These are phyloP conservation scores for Aspergillus biplanus DNA, from an alignment of 495 filamentous ascomycete species.

Conservation along the genomic window DNA sequence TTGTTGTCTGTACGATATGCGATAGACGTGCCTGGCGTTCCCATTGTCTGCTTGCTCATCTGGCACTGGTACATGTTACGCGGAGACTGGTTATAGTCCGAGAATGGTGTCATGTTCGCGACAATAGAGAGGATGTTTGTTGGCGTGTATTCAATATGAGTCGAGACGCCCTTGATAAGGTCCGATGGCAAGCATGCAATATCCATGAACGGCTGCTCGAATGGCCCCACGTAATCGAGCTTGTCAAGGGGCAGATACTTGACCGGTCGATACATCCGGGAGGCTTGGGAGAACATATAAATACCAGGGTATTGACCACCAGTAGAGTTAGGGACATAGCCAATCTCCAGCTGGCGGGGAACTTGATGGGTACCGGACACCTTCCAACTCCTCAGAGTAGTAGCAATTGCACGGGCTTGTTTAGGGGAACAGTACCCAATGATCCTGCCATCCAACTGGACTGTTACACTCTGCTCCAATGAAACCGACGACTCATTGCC, in stretches of 20 bases:
- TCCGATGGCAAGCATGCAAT: conserved; percentile 87
- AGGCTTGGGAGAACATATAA: conserved; percentile 84
- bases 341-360: conserved; percentile 86
- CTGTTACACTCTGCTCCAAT: conserved; percentile 76
- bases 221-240: conserved; percentile 85
- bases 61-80: conserved; percentile 99
- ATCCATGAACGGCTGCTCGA: conserved; percentile 98
- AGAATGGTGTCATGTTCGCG: conserved; percentile 98
- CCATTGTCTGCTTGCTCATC: conserved; percentile 99
- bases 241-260: conserved; percentile 87
- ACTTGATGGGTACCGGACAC: conserved; percentile 85
- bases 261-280: conserved; percentile 88
- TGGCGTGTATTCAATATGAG: conserved; percentile 92
- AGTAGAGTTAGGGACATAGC: conserved; percentile 81
- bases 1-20: conserved; percentile 96
- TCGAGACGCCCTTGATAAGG: conserved; percentile 81
- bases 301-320: conserved; percentile 94
- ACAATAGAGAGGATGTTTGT: conserved; percentile 98
- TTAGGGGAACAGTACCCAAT: conserved; percentile 87
- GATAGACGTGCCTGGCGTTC: conserved; percentile 87
- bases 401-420: conserved; percentile 75
- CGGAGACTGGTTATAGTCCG: conserved; percentile 97
- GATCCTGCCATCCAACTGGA: conserved; percentile 88
- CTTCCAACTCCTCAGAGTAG: conserved; percentile 91
- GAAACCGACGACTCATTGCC: conserved; percentile 71